Base-by-base conservation (phyloP, 192 early-diverging fungal genomes). In the Entophlyctis luteolus region DNA sequence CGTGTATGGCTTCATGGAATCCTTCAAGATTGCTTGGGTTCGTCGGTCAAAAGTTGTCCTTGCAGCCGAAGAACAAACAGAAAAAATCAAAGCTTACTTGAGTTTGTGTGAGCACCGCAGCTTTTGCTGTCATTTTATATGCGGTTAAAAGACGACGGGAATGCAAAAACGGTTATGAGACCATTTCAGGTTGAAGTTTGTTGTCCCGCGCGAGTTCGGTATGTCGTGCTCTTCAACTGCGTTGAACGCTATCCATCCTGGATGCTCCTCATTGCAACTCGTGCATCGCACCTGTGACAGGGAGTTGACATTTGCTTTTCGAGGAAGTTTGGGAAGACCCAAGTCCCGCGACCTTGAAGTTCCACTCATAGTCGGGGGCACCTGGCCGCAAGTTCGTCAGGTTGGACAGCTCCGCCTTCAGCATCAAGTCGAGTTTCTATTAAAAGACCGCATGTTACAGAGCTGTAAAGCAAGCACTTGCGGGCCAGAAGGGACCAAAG, bases 141-240 rank as follows among this genome's bases (percentile, higher is more conserved):
- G n/a, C n/a, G n/a, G n/a, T n/a, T n/a, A n/a, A 71, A 0, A 29
- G 84, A 87, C 49, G 79, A 75, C 68, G 90, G 88, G 46, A 88
- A 85, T 67, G 87, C 89, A 28, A 54, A 77, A 91, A 94, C 67
- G 91, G 91, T 79, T 95, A 92, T 86, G 93, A n/a, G n/a, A n/a
- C n/a, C n/a, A 98, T 38, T 75, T 73, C 90, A 98, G 94, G 33
- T 91, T 87, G 38, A 95, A 71, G 72, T 95, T 94, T 35, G 93
- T 91, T 14, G 81, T 79, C 31, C 91, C 91, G 65, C 90, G 79
- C 57, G 85, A 87, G 48, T 89, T 89, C 31, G 84, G 73, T 57
- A 89, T 82, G 31, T 89, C 80, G 20, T 71, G 79, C 23, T 74
- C 68, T 18, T 89, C 88, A 81, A 85, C 54, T 32, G 65, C 39